Evolutionary conservation across 2,329 filamentous ascomycete species (phyloP).

Genomic region (Cordyceps farinosa): DNA sequence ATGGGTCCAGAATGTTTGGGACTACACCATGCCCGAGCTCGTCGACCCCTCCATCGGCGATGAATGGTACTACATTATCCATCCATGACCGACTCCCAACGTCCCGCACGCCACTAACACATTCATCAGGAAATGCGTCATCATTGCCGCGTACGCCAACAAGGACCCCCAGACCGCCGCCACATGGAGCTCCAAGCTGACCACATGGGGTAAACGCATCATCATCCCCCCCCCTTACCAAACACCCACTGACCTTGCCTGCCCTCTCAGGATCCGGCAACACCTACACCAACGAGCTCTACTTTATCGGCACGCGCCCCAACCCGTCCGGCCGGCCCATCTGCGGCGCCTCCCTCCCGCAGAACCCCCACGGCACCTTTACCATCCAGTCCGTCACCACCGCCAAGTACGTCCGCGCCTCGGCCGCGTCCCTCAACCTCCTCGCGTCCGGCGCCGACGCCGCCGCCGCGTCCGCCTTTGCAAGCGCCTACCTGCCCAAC

Average conservation of each 20-base stretch:
- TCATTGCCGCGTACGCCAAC: slow-evolving; percentile 25
- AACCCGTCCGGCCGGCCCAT: slow-evolving; percentile 24
- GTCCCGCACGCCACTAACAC: neutral
- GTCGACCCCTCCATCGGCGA: slow-evolving; percentile 23
- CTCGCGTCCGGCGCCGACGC: slow-evolving; percentile 20
- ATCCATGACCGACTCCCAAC: neutral
- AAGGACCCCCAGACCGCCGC: slow-evolving; percentile 24
- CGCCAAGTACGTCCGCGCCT: slow-evolving; percentile 21
- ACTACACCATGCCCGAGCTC: slow-evolving; percentile 23
- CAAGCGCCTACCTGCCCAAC: slow-evolving; percentile 24
- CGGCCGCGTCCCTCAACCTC: slow-evolving; percentile 20
- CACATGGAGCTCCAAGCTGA: slow-evolving; percentile 24
- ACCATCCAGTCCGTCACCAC: slow-evolving; percentile 22
- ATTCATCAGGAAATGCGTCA: slow-evolving; percentile 22
- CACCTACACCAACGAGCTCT: slow-evolving; percentile 25
- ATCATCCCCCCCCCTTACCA: neutral
- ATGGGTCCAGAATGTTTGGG: slow-evolving; percentile 26
- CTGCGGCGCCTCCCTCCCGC: slow-evolving; percentile 22
- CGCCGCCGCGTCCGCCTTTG: slow-evolving; percentile 20
- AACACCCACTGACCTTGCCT: neutral
- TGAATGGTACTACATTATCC: slow-evolving; percentile 19
- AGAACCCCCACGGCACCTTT: slow-evolving; percentile 25
- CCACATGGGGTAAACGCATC: slow-evolving; percentile 22
- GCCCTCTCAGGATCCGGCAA: slow-evolving; percentile 21
- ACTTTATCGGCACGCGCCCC: slow-evolving; percentile 26